Conservation (phyloP, 306 rosid species). For the Cicer bijugum region DNA sequence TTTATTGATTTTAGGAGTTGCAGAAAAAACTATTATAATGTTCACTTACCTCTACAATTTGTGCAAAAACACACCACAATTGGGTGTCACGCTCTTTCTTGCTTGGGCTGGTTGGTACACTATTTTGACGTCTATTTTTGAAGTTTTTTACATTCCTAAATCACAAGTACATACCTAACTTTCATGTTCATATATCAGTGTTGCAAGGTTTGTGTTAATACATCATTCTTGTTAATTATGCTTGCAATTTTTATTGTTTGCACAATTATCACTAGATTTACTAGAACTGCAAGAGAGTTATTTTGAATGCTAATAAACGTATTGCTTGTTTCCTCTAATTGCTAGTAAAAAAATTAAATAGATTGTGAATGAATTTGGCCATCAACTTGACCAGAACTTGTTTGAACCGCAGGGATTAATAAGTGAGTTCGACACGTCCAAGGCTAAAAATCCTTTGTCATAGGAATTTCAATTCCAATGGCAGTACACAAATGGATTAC, state of each 20-base stretch:
- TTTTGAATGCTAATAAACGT: slow-evolving; percentile 94
- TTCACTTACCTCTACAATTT: slow-evolving; percentile 71
- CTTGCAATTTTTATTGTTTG: slow-evolving; percentile 82
- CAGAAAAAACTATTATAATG: slow-evolving; percentile 96
- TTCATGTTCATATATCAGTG: slow-evolving; percentile 19
- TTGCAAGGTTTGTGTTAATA: slow-evolving; percentile 90
- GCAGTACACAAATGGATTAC: slow-evolving; percentile 63
- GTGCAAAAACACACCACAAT: slow-evolving; percentile 53
- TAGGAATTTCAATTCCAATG: no score
- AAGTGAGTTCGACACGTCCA: slow-evolving; percentile 63
- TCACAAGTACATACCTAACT: slow-evolving; percentile 2
- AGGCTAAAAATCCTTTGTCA: slow-evolving; percentile 46
- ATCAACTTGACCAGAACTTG: slow-evolving; percentile 29
- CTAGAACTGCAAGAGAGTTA: slow-evolving; percentile 82
- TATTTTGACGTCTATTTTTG: not conserved
- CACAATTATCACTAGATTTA: slow-evolving; percentile 67
- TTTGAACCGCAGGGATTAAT: slow-evolving; percentile 68
- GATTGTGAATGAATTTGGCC: slow-evolving; percentile 19
- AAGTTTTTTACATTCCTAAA: not conserved
- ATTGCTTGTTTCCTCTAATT: slow-evolving; percentile 27
- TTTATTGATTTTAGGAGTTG: slow-evolving; percentile 88
- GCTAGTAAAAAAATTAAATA: not conserved
- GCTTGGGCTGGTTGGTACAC: slow-evolving; percentile 83
- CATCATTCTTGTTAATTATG: slow-evolving; percentile 67
- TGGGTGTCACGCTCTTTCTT: slow-evolving; percentile 68